Percentiles rank a stretch among this genome's conserved stretches.
phyloP scores from a whole-genome alignment of 2,329 filamentous ascomycete genomes.

The Aspergillus sp. region DNA sequence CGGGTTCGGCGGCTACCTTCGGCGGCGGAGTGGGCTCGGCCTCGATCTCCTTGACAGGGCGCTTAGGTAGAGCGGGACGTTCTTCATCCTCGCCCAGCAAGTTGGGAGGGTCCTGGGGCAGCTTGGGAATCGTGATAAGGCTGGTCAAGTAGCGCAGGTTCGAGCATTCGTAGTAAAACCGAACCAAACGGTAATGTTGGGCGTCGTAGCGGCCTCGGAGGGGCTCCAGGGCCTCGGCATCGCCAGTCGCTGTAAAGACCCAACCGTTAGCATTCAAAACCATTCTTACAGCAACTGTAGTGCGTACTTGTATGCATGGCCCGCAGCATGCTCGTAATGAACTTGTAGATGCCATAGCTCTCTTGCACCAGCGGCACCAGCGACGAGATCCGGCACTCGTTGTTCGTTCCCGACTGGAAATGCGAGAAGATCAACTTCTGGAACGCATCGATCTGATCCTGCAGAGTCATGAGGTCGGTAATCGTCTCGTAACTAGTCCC shows the following conservation, averaged over 20 bases:
- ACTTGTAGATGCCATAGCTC: constrained; percentile 99
- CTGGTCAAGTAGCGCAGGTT: constrained; percentile 96
- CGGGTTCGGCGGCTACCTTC: constrained; percentile 73
- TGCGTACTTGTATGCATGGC: constrained; percentile 90
- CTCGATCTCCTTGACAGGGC: constrained; percentile 70
- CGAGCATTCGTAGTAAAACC: constrained; percentile 99
- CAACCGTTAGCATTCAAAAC: constrained; percentile 7
- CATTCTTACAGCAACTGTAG: background rate
- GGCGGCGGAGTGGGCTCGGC: constrained; percentile 67
- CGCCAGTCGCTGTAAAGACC: constrained; percentile 68
- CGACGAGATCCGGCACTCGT: constrained; percentile 93
- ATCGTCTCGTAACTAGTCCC: constrained; percentile 75
- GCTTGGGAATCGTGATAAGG: constrained; percentile 91
- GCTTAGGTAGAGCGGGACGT: constrained; percentile 76
- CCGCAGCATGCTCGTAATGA: constrained; percentile 97
- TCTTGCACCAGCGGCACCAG: constrained; percentile 92
- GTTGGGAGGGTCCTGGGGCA: constrained; percentile 91
- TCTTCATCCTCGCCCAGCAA: constrained; percentile 81
- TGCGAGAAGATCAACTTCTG: constrained; percentile 98
- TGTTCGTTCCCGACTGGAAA: constrained; percentile 87
- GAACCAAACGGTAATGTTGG: constrained; percentile 92
- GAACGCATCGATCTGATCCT: constrained; percentile 98
- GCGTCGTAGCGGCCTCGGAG: constrained; percentile 87
- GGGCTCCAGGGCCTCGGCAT: constrained; percentile 87
- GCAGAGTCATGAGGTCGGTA: constrained; percentile 89